Conservation (phyloP, 495 filamentous ascomycete genomes). For the Tetracladium setigerum region DNA sequence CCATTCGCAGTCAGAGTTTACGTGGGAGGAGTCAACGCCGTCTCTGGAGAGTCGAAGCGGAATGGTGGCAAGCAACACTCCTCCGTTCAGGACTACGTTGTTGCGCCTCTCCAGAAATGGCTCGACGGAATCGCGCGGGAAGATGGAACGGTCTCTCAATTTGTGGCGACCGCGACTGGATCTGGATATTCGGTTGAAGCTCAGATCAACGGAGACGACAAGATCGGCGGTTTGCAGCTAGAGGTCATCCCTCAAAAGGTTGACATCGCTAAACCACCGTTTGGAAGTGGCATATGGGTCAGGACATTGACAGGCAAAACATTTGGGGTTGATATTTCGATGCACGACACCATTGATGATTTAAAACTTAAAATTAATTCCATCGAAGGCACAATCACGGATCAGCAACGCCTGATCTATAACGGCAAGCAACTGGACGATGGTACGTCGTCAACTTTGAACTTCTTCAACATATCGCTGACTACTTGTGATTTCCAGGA, state of each 20-base stretch:
- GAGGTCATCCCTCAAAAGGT: slow-evolving; percentile 31
- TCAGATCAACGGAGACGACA: slow-evolving; percentile 37
- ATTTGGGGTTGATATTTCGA: slow-evolving; percentile 76
- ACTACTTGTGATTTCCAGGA: not conserved
- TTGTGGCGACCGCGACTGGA: slow-evolving; percentile 36
- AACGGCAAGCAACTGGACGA: slow-evolving; percentile 20
- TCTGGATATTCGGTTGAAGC: slow-evolving; percentile 40
- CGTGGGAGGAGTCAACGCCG: slow-evolving; percentile 38
- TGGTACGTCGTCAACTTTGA: not conserved
- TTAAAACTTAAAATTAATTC: slow-evolving; percentile 22
- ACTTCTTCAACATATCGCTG: too few relatives aligned
- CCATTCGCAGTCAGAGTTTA: slow-evolving; percentile 38
- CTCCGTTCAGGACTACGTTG: slow-evolving; percentile 40
- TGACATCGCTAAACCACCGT: not conserved
- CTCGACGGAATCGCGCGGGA: slow-evolving; percentile 36
- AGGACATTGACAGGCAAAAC: slow-evolving; percentile 24
- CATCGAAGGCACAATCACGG: not conserved
- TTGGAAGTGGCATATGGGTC: slow-evolving; percentile 11
- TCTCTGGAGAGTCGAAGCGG: slow-evolving; percentile 33
- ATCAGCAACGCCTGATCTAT: slow-evolving; percentile 2
- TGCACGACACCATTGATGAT: slow-evolving; percentile 77
- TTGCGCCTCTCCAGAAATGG: slow-evolving; percentile 36
- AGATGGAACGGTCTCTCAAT: slow-evolving; percentile 31
- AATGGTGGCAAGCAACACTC: not conserved
- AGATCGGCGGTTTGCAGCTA: slow-evolving; percentile 37